phyloP scores from a whole-genome alignment of 192 early-diverging fungal genomes.

The Bifiguratus adelaidae region DNA sequence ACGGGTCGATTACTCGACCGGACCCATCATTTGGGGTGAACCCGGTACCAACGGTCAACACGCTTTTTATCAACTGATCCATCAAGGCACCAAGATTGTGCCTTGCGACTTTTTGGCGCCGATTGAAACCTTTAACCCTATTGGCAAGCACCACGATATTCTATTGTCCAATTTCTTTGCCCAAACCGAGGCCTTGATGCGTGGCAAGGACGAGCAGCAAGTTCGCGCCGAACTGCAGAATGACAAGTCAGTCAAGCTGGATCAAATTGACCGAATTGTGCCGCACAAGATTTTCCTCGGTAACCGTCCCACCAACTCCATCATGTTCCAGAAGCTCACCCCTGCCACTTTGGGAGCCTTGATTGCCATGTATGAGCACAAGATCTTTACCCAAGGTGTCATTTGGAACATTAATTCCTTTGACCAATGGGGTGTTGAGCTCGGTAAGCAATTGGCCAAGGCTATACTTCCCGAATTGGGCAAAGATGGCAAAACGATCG shows the following conservation, averaged over 20 bases:
- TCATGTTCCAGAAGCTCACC: constrained; percentile 87
- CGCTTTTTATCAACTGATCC: constrained; percentile 98
- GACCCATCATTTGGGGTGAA: constrained; percentile 99
- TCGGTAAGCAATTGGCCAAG: constrained; percentile 98
- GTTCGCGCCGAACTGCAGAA: constrained; percentile 73
- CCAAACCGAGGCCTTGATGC: constrained; percentile 96
- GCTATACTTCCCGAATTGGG: constrained; percentile 88
- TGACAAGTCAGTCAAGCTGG: constrained; percentile 34
- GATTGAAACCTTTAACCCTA: constrained; percentile 88
- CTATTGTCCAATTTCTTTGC: constrained; percentile 99
- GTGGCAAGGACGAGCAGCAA: constrained; percentile 73
- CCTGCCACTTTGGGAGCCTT: constrained; percentile 85
- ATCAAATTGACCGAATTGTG: constrained; percentile 53
- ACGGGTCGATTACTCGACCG: constrained; percentile 74
- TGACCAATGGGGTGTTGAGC: constrained; percentile 94
- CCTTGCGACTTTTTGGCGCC: constrained; percentile 96
- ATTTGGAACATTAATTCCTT: constrained; percentile 98
- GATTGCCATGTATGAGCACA: constrained; percentile 98
- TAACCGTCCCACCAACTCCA: constrained; percentile 95
- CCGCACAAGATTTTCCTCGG: constrained; percentile 97
- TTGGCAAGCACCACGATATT: constrained; percentile 89
- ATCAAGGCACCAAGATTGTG: constrained; percentile 97
- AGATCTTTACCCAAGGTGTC: constrained; percentile 98
- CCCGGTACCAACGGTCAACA: constrained; percentile 99
- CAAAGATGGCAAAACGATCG: constrained; percentile 33